phyloP scores from a whole-genome alignment of 2,329 filamentous ascomycete genomes.

The Ceratocystiopsis sp. region DNA sequence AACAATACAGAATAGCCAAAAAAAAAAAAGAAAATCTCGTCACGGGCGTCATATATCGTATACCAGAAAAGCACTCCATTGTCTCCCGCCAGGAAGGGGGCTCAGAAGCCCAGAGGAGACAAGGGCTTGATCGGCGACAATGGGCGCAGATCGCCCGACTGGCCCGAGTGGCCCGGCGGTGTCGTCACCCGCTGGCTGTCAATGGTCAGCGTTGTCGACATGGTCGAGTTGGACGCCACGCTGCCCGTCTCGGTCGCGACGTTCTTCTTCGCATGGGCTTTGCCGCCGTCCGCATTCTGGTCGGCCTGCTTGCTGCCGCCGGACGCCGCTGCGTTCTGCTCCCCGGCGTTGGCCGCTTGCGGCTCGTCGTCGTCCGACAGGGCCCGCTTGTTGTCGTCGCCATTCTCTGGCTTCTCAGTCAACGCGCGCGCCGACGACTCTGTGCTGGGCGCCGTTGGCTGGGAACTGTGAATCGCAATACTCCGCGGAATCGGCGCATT shows the following conservation, averaged over 20 bases:
- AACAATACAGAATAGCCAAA: neutral
- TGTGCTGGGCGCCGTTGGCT: too few relatives aligned
- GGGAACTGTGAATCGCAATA: too few relatives aligned
- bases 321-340: constrained; percentile 45
- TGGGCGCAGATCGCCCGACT: constrained; percentile 31
- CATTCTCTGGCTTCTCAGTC: too few relatives aligned
- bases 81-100: neutral
- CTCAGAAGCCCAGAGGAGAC: constrained; percentile 41
- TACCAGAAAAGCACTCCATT: too few relatives aligned
- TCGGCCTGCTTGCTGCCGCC: constrained; percentile 42
- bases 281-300: constrained; percentile 14
- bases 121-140: constrained; percentile 50
- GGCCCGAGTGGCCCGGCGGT: constrained; percentile 18
- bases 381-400: neutral
- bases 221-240: constrained; percentile 25
- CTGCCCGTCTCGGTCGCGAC: constrained; percentile 24
- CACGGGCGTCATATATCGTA: constrained; percentile 6
- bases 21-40: neutral
- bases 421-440: too few relatives aligned
- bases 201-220: constrained; percentile 29
- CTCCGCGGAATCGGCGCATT: constrained; percentile 25
- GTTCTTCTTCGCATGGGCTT: constrained; percentile 26
- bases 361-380: constrained; percentile 10
- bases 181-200: constrained; percentile 23
- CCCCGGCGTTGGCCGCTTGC: constrained; percentile 18